These are phyloP conservation scores for Lentinula sp. DNA, from an alignment of 768 basidiomycete genomes.

Conservation along the genomic window DNA sequence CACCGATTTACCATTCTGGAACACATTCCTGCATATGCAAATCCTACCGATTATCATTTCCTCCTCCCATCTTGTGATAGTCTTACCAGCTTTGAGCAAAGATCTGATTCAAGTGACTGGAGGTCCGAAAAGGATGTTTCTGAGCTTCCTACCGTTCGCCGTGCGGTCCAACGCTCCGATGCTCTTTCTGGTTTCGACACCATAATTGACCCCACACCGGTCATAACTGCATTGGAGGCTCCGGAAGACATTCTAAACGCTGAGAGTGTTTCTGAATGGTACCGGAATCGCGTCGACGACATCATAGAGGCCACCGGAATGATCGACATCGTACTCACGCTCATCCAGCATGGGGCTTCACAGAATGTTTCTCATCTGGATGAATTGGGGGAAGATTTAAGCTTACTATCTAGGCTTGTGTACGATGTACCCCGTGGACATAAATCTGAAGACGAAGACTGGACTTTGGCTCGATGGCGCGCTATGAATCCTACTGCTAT, in stretches of 20 bases:
- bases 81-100: conserved; percentile 36
- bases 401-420: conserved; percentile 77
- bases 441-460: conserved; percentile 43
- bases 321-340: conserved; percentile 70
- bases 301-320: conserved; percentile 68
- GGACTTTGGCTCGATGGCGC: conserved; percentile 74
- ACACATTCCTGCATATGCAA: conserved; percentile 66
- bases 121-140: conserved; percentile 53
- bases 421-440: conserved; percentile 65
- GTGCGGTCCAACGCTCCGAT: conserved; percentile 29
- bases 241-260: conserved; percentile 29
- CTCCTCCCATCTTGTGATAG: conserved; percentile 61
- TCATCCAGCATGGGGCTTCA: conserved; percentile 83
- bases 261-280: conserved; percentile 67
- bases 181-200: neutral
- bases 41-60: conserved; percentile 54
- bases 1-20: conserved; percentile 66
- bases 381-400: conserved; percentile 86
- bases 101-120: conserved; percentile 31
- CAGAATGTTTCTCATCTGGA: conserved; percentile 75
- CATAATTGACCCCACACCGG: neutral
- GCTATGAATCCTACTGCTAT: conserved; percentile 58
- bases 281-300: conserved; percentile 53
- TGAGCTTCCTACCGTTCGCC: conserved; percentile 39
- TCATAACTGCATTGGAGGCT: neutral